phyloP scores from a whole-genome alignment of 225 moss, liverwort and hornwort genomes.

The Sphagnum tenellum region DNA sequence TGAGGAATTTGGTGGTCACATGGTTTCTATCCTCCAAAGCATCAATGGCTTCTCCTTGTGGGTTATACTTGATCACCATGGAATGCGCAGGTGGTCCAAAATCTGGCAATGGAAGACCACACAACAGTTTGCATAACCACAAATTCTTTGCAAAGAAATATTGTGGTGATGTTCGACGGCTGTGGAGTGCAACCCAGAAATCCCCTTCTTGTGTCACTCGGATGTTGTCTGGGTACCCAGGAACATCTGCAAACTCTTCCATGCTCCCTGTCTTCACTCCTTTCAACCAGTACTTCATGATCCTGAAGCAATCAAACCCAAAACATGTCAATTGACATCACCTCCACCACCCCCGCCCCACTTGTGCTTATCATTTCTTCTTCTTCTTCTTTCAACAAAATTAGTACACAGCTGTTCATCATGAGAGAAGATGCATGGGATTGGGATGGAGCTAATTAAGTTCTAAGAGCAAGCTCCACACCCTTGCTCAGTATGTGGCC shows the following conservation, averaged over 20 bases:
- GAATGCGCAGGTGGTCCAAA: conserved; percentile 6
- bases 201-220: conserved; percentile 38
- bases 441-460: too few species aligned
- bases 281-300: conserved; percentile 51
- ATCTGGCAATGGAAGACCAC: conserved; percentile 16
- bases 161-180: conserved; percentile 23
- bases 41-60: conserved; percentile 25
- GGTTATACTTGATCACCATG: conserved; percentile 53
- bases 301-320: conserved; percentile 18
- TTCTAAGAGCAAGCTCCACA: too few species aligned
- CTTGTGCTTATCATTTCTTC: too few species aligned
- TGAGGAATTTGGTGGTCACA: conserved; percentile 17
- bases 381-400: too few species aligned
- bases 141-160: conserved; percentile 14
- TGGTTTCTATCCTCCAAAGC: conserved; percentile 55
- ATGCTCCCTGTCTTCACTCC: conserved; percentile 24
- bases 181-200: conserved; percentile 80
- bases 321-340: not conserved
- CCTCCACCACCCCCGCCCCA: too few species aligned
- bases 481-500: too few species aligned
- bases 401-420: too few species aligned
- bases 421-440: too few species aligned
- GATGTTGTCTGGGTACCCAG: conserved; percentile 75
- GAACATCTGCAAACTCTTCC: conserved; percentile 58
- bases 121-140: conserved; percentile 26